phyloP scores from a whole-genome alignment of 1,284 basidiomycete genomes.

The Vanrija pseudolonga region DNA sequence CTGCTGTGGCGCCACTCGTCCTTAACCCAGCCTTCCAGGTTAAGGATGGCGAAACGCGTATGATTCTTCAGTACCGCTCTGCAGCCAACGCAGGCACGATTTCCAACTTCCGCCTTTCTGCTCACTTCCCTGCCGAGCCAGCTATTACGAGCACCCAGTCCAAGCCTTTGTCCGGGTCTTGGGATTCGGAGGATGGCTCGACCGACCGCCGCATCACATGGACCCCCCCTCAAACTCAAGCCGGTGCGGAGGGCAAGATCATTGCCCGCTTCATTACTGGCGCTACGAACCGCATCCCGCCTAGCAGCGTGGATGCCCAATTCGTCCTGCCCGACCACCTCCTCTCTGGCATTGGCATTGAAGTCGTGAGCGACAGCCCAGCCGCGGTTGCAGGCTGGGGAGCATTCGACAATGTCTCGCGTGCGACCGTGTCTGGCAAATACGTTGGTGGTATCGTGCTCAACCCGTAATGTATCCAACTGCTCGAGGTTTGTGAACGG shows the following conservation, averaged over 20 bases:
- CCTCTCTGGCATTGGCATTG: slow-evolving; percentile 46
- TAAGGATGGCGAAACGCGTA: slow-evolving; percentile 52
- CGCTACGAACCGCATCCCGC: slow-evolving; percentile 20
- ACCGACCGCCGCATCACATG: slow-evolving; percentile 46
- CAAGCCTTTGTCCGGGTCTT: slow-evolving; percentile 52
- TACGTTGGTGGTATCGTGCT: slow-evolving; percentile 11
- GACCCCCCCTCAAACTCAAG: slow-evolving; percentile 35
- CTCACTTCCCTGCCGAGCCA: slow-evolving; percentile 43
- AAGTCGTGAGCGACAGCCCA: slow-evolving; percentile 27
- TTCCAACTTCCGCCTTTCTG: slow-evolving; percentile 44
- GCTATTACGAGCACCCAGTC: slow-evolving; percentile 52
- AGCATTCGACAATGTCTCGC: slow-evolving; percentile 2
- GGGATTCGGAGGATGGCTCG: slow-evolving; percentile 25
- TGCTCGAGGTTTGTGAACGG: neutral
- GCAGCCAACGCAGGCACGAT: slow-evolving; percentile 26
- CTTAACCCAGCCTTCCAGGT: slow-evolving; percentile 54
- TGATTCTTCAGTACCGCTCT: slow-evolving; percentile 52
- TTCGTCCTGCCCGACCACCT: slow-evolving; percentile 49
- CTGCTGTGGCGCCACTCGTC: slow-evolving; percentile 46
- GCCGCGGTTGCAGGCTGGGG: neutral
- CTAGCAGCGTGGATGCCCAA: slow-evolving; percentile 43
- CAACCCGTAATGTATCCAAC: slow-evolving; percentile 4
- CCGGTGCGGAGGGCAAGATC: slow-evolving; percentile 45
- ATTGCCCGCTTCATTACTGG: slow-evolving; percentile 52
- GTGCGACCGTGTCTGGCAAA: slow-evolving; percentile 7